A percentile compares a stretch with the other conserved stretches of the same genome.
Conservation (phyloP, 805 yeast species). For the Lipomyces sp. region DNA sequence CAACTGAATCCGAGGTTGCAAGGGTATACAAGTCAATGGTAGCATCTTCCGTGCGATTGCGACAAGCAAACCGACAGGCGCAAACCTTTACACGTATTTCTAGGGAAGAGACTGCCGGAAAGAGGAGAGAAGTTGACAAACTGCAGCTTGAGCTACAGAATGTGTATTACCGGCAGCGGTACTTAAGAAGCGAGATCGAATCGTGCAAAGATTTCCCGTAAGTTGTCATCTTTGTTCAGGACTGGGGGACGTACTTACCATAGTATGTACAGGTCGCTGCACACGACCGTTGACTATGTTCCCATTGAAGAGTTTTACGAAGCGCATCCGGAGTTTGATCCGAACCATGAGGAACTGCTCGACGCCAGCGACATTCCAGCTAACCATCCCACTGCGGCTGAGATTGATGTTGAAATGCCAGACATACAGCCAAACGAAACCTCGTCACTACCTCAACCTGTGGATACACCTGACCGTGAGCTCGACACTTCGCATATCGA, state of each 20-base stretch:
- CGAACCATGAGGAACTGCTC: no score
- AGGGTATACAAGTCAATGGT: constrained; percentile 3
- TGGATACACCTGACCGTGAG: neutral
- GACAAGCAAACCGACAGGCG: constrained; percentile 8
- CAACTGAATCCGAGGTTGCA: constrained; percentile 11
- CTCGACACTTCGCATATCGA: neutral
- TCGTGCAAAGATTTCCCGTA: constrained; percentile 22
- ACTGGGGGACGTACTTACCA: neutral
- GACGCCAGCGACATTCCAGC: no score
- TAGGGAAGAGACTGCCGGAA: neutral
- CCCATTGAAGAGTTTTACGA: constrained; percentile 17
- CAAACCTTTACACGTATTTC: constrained; percentile 2
- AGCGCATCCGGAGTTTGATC: constrained; percentile 15
- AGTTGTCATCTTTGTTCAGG: neutral
- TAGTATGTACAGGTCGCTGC: constrained; percentile 9
- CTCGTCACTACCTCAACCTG: neutral
- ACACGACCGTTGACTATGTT: constrained; percentile 19
- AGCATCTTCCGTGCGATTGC: neutral
- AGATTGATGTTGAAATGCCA: neutral
- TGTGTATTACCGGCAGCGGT: constrained; percentile 19
- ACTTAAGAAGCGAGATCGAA: constrained; percentile 19
- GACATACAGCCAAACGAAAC: neutral
- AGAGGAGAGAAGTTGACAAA: constrained; percentile 14
- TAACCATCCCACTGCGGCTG: no score
- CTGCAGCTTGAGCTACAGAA: constrained; percentile 24